Percentiles rank a stretch among this genome's conserved stretches.
These are phyloP conservation scores for Rosa lucieae DNA, from an alignment of 306 rosid species.

Conservation along the genomic window DNA sequence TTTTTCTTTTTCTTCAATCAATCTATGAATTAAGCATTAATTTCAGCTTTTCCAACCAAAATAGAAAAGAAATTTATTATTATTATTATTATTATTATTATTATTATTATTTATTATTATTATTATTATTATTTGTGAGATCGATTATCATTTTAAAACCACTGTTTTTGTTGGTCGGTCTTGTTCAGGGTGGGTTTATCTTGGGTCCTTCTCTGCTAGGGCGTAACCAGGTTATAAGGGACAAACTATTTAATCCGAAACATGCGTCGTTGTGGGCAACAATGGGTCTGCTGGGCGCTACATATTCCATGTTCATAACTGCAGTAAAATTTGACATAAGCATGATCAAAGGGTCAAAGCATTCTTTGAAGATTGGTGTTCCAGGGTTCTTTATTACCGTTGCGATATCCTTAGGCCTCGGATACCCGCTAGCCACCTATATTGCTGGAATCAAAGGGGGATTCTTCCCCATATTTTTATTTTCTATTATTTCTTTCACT, in stretches of 20 bases:
- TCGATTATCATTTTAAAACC: background rate
- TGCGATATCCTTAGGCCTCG: background rate
- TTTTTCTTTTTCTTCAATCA: background rate
- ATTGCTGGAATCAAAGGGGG: constrained; percentile 1
- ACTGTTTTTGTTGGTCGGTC: background rate
- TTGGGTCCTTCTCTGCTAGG: constrained; percentile 38
- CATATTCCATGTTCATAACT: constrained; percentile 24
- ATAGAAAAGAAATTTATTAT: background rate
- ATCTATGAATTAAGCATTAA: background rate
- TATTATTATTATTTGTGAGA: background rate
- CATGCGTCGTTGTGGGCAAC: constrained; percentile 1
- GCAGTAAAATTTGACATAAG: constrained; percentile 27
- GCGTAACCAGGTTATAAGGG: background rate
- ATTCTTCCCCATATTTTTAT: background rate
- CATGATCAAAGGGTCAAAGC: constrained; percentile 12
- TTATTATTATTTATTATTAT: no score
- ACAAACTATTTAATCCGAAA: background rate
- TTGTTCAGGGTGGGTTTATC: constrained; percentile 32
- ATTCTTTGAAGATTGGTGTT: constrained; percentile 27
- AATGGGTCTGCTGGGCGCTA: constrained; percentile 1
- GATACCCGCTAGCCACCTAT: no score
- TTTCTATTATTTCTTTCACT: constrained; percentile 13
- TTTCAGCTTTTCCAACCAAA: background rate
- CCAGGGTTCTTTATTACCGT: constrained; percentile 3
- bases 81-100: no score